Evolutionary conservation across 2,329 filamentous ascomycete species (phyloP), one percentile per base, ranked within the genome.

Genomic region (Fusarium sp.): DNA sequence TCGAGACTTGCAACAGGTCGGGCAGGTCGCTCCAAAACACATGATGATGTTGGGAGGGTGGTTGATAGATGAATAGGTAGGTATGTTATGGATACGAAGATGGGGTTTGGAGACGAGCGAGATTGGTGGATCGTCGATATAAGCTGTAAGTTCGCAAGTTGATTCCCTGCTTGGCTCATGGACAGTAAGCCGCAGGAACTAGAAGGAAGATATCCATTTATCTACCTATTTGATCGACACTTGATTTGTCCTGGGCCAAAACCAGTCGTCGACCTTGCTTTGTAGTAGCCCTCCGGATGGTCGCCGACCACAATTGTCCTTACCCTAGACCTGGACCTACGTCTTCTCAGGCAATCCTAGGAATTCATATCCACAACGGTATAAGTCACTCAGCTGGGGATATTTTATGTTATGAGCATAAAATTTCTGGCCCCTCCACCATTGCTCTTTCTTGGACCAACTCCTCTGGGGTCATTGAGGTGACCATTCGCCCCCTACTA

Each of bases 1-100:
- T 9, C 8, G 3, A 37, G 56, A 76, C 84, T 77, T 75, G 86
- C 85, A 83, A 80, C 85, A 86, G 20, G 79, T 84, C 27, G 82
- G 69, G 70, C 85, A 86, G 27, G 79, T 83, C 7, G 84, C 80
- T 42, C 80, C 74, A 76, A 83, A 82, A 60, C 85, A 86, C 85
- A 86, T 86, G 22, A 40, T 82, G 37, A 50, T 27, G 47, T 13
- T 52, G 47, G 5, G 45, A 27, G 22, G 7, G 8, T 45, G 42
- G 42, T 45, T 27, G 45, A 29, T 29, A 29, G 5, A 29, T 29
- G 16, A 18, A 6, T 47, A 24, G 27, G n/a, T n/a, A n/a, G n/a
- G n/a, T 24, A 37, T 58, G 38, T 54, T n/a, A n/a, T 22, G 11
- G 8, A 27, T 42, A 31, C 31, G 31, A 31, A 13, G 50, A 34